These are phyloP conservation scores for Trichophyton schoenleinii DNA, from an alignment of 2,329 filamentous ascomycete species.

Conservation along the genomic window DNA sequence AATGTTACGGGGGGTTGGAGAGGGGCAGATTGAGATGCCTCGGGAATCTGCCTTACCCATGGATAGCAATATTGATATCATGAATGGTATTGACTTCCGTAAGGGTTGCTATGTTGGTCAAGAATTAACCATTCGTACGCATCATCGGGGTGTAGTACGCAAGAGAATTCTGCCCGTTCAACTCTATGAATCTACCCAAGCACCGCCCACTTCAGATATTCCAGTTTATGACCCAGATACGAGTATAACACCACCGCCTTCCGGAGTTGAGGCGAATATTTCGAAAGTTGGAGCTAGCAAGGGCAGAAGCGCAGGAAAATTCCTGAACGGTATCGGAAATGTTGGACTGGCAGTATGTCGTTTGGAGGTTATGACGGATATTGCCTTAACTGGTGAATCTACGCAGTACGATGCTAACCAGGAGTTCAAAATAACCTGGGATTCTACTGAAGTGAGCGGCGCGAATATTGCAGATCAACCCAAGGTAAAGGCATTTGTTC, in stretches of 20 bases:
- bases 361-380: conserved; percentile 79
- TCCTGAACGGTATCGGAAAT: conserved; percentile 67
- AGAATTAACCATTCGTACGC: conserved; percentile 88
- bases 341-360: conserved; percentile 77
- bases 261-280: conserved; percentile 37
- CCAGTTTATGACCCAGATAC: conserved; percentile 25
- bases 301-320: conserved; percentile 66
- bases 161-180: conserved; percentile 77
- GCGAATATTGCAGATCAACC: conserved; percentile 31
- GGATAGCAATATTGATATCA: conserved; percentile 79
- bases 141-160: conserved; percentile 84
- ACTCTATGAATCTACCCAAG: conserved; percentile 46
- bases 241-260: conserved; percentile 21
- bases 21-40: conserved; percentile 69
- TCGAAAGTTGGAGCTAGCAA: conserved; percentile 37
- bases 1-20: conserved; percentile 68
- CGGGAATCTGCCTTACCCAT: conserved; percentile 63
- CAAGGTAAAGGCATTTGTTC: conserved; percentile 68
- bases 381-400: conserved; percentile 56
- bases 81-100: conserved; percentile 75
- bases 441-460: conserved; percentile 32
- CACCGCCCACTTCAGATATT: conserved; percentile 39
- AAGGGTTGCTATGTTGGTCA: conserved; percentile 98
- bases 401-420: conserved; percentile 47
- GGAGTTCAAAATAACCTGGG: conserved; percentile 49